A percentile compares a stretch with the other conserved stretches of the same genome.
Conservation (phyloP, 495 filamentous ascomycete species). For the Platismatia glauca region DNA sequence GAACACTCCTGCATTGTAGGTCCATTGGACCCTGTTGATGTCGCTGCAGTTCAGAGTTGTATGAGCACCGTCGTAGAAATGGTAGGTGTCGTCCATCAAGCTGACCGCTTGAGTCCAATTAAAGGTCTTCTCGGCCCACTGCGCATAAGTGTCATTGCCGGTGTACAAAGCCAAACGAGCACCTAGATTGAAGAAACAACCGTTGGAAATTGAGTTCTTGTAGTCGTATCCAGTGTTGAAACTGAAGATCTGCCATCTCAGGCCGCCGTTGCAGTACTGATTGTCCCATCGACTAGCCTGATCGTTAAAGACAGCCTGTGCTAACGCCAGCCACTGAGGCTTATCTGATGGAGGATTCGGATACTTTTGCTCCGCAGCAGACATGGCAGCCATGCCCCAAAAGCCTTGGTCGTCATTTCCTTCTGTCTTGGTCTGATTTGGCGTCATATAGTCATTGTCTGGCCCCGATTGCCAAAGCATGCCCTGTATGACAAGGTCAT, state of each 20-base stretch:
- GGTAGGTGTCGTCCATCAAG: constrained; percentile 52
- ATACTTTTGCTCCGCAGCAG: constrained; percentile 70
- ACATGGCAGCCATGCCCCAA: constrained; percentile 76
- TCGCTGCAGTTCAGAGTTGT: constrained; percentile 44
- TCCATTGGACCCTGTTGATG: constrained; percentile 50
- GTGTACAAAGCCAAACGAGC: constrained; percentile 70
- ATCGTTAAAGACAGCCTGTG: constrained; percentile 74
- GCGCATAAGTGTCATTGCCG: constrained; percentile 65
- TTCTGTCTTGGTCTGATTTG: constrained; percentile 65
- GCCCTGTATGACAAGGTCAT: constrained; percentile 56
- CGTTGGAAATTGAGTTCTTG: constrained; percentile 75
- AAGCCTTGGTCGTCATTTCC: constrained; percentile 86
- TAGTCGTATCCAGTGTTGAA: constrained; percentile 74
- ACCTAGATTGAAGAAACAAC: constrained; percentile 71
- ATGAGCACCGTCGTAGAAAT: constrained; percentile 58
- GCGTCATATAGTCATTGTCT: constrained; percentile 64
- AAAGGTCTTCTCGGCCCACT: constrained; percentile 66
- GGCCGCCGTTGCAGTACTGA: constrained; percentile 56
- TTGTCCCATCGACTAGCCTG: constrained; percentile 65
- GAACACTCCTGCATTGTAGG: constrained; percentile 56
- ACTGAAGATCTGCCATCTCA: constrained; percentile 79
- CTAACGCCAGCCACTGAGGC: constrained; percentile 69
- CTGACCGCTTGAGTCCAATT: constrained; percentile 59
- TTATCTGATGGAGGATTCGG: constrained; percentile 45
- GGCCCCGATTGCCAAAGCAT: constrained; percentile 63